Evolutionary conservation across 2,329 filamentous ascomycete genomes (phyloP).

Genomic region (Emmonsia crescens): DNA sequence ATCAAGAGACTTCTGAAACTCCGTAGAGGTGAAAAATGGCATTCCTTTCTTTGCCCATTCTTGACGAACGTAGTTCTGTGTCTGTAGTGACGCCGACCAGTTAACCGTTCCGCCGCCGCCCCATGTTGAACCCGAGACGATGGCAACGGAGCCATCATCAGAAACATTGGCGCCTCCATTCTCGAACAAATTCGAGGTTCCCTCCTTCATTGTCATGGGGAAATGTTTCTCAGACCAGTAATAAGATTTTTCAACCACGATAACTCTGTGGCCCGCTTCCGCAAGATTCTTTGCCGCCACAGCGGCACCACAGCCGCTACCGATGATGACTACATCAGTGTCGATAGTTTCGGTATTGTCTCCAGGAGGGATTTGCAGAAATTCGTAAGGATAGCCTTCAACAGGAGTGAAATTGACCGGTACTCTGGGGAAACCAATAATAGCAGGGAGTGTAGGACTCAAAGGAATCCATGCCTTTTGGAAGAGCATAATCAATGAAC

Average conservation of each 20-base stretch:
- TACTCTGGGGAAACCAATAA: conserved; percentile 45
- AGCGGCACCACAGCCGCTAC: conserved; percentile 75
- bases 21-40: conserved; percentile 59
- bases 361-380: conserved; percentile 47
- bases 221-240: conserved; percentile 61
- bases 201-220: conserved; percentile 59
- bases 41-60: conserved; percentile 68
- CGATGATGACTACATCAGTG: conserved; percentile 74
- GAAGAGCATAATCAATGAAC: conserved; percentile 39
- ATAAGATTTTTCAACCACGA: conserved; percentile 76
- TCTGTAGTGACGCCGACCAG: conserved; percentile 60
- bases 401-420: conserved; percentile 43
- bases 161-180: conserved; percentile 48
- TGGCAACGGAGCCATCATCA: conserved; percentile 47
- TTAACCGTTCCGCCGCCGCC: conserved; percentile 84
- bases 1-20: conserved; percentile 70
- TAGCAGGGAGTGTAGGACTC: conserved; percentile 39
- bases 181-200: conserved; percentile 56
- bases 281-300: conserved; percentile 73
- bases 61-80: conserved; percentile 63
- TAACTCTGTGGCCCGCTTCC: conserved; percentile 60
- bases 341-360: conserved; percentile 50
- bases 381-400: conserved; percentile 45
- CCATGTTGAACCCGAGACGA: conserved; percentile 63
- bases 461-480: conserved; percentile 44